These are phyloP conservation scores for Mycogone perniciosa DNA, from an alignment of 2,329 filamentous ascomycete species.

Conservation along the genomic window DNA sequence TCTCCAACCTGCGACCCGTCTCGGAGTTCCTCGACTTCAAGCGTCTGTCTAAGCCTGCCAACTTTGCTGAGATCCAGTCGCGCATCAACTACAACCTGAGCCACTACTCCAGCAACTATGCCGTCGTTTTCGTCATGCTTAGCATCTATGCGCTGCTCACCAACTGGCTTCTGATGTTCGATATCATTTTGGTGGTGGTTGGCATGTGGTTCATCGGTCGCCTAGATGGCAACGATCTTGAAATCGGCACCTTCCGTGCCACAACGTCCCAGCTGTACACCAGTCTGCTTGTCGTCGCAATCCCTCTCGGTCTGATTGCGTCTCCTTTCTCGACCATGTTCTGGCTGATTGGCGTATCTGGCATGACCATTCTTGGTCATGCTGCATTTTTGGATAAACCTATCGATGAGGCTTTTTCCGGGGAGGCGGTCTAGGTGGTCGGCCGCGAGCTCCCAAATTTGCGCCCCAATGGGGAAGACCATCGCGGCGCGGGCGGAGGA, in stretches of 20 bases:
- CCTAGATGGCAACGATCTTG: conserved; percentile 80
- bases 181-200: conserved; percentile 78
- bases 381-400: conserved; percentile 96
- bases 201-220: conserved; percentile 91
- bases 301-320: conserved; percentile 79
- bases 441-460: conserved; percentile 95
- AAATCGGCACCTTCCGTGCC: conserved; percentile 74
- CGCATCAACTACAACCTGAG: conserved; percentile 95
- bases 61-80: conserved; percentile 84
- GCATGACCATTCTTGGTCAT: conserved; percentile 90
- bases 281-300: conserved; percentile 70
- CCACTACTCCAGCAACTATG: conserved; percentile 98
- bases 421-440: conserved; percentile 99
- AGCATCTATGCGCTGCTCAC: conserved; percentile 92
- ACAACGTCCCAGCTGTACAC: conserved; percentile 94
- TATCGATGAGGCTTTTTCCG: conserved; percentile 99
- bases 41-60: conserved; percentile 86
- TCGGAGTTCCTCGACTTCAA: conserved; percentile 95
- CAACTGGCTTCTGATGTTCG: conserved; percentile 80
- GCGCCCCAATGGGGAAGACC: conserved; percentile 99
- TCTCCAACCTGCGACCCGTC: conserved; percentile 85
- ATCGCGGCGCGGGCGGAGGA: conserved; percentile 78
- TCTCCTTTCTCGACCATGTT: conserved; percentile 79
- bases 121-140: conserved; percentile 87
- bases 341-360: conserved; percentile 93